phyloP scores from a whole-genome alignment of 164 flowering plant genomes.

The Berberis vulgaris region DNA sequence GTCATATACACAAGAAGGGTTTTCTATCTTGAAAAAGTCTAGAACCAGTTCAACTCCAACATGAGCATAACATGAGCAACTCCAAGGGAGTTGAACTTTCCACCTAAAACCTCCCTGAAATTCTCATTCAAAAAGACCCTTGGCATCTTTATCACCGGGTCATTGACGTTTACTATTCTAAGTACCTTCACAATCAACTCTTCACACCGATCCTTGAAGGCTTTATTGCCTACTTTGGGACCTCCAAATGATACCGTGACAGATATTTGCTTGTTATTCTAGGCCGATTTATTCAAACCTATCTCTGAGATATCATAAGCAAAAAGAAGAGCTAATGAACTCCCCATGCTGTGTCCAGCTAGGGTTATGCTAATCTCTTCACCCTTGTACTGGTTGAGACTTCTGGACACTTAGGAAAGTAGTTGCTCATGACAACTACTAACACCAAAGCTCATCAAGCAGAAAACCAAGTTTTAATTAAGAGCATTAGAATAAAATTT shows the following conservation, averaged over 20 bases:
- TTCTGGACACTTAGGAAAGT: slow-evolving; percentile 22
- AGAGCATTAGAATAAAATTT: too few species aligned
- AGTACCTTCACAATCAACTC: slow-evolving; percentile 66
- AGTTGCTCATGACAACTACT: slow-evolving; percentile 31
- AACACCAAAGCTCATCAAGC: slow-evolving; percentile 7
- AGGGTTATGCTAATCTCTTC: slow-evolving; percentile 69
- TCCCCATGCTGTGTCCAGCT: slow-evolving; percentile 92
- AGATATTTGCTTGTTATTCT: slow-evolving; percentile 21
- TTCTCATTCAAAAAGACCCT: slow-evolving; percentile 37
- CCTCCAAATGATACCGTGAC: slow-evolving; percentile 74
- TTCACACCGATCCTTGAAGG: slow-evolving; percentile 62
- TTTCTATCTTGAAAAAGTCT: slow-evolving; percentile 50
- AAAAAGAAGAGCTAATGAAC: slow-evolving; percentile 57
- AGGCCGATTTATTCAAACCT: slow-evolving; percentile 30
- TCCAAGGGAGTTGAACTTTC: slow-evolving; percentile 49
- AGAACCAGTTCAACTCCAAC: slow-evolving; percentile 32
- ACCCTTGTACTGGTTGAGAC: slow-evolving; percentile 18
- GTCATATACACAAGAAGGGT: slow-evolving; percentile 62
- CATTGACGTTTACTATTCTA: slow-evolving; percentile 67
- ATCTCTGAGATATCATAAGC: slow-evolving; percentile 77
- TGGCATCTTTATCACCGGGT: slow-evolving; percentile 33
- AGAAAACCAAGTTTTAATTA: too few species aligned
- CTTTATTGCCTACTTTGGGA: slow-evolving; percentile 67
- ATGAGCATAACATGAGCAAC: slow-evolving; percentile 41
- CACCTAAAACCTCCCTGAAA: slow-evolving; percentile 41